Conservation (phyloP, 208 protist species). For the Phytomonas serpens region DNA sequence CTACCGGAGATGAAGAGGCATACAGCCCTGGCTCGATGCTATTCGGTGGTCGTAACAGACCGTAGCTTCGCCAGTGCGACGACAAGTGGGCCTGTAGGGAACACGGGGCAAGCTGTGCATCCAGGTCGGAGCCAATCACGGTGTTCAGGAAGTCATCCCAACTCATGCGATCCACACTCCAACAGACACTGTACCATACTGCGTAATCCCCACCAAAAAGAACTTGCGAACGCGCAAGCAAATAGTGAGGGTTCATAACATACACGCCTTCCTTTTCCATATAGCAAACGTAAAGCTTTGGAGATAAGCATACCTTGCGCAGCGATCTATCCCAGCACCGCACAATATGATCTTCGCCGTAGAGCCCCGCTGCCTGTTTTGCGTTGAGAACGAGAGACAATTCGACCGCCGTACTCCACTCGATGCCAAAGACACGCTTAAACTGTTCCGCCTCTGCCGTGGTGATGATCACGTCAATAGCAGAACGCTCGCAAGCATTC, state of each 20-base stretch:
- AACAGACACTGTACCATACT: slow-evolving; percentile 62
- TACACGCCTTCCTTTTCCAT: slow-evolving; percentile 60
- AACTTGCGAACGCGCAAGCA: slow-evolving; percentile 43
- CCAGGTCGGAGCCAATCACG: slow-evolving; percentile 65
- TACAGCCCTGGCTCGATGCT: slow-evolving; percentile 71
- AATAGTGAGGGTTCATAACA: slow-evolving; percentile 78
- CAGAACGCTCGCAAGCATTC: slow-evolving; percentile 47
- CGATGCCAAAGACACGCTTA: slow-evolving; percentile 39
- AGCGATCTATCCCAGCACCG: slow-evolving; percentile 31
- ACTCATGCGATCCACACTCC: slow-evolving; percentile 37
- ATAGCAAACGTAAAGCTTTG: slow-evolving; percentile 57
- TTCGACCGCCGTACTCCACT: slow-evolving; percentile 56
- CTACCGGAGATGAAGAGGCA: slow-evolving; percentile 58
- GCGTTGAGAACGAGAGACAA: slow-evolving; percentile 68
- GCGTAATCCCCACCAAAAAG: slow-evolving; percentile 29
- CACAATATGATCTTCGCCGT: slow-evolving; percentile 30
- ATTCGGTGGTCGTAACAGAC: slow-evolving; percentile 46
- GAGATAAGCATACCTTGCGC: slow-evolving; percentile 53
- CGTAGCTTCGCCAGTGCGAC: slow-evolving; percentile 48
- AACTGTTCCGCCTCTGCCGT: slow-evolving; percentile 38
- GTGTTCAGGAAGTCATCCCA: slow-evolving; percentile 46
- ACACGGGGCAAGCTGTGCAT: slow-evolving; percentile 17
- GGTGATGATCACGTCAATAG: slow-evolving; percentile 43
- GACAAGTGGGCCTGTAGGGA: slow-evolving; percentile 53
- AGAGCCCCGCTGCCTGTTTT: slow-evolving; percentile 33